Evolutionary conservation across 371 early-diverging fungal species (phyloP), one percentile per base, ranked within the genome.

Genomic region (Apophysomyces variabilis): DNA sequence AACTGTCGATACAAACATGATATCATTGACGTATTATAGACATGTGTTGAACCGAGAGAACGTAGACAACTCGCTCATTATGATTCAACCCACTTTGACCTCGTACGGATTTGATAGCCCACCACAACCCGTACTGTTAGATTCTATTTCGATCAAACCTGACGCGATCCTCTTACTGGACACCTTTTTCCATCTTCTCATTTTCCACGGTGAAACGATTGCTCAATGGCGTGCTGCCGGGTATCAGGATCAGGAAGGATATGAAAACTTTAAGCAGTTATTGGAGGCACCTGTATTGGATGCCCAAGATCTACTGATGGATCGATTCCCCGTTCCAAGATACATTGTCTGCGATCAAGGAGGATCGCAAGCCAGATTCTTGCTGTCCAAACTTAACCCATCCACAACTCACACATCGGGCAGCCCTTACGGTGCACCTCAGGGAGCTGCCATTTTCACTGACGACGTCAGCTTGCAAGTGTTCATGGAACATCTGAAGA

Each of bases 11-110:
- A 7, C 43, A 54, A 35, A 59, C 26, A 45, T 26, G 12, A 35
- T 18, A 56, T 7, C 4, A 62, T 37, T 76, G 57, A 72, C 56
- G 21, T 35, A 36, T 18, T 63, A 12, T 75, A 90, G 96, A 35
- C 97, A 99, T 74, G 89, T 95, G 8, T 70, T 99, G 74, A 95
- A 95, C 80, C 90, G 92, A 54, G 99, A 98, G 78, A 96, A 97
- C 79, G 93, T 94, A 39, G 93, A 95, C 81, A 96, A 95, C 71
- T 95, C 98, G 38, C 83, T 99, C 39, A 96, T 99, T 64, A 99
- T 99, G 98, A 99, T 99, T 62, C 97, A 99, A 77, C 99, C 99
- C 1, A 95, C 99, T 0, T 83, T 99, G 62, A 95, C 94, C 76
- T 90, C 95, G 11, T 99, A 96, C 76, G 86, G 90, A 18, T 96